phyloP scores from a whole-genome alignment of 179 eudicot species.

The Amaranthus tricolor region DNA sequence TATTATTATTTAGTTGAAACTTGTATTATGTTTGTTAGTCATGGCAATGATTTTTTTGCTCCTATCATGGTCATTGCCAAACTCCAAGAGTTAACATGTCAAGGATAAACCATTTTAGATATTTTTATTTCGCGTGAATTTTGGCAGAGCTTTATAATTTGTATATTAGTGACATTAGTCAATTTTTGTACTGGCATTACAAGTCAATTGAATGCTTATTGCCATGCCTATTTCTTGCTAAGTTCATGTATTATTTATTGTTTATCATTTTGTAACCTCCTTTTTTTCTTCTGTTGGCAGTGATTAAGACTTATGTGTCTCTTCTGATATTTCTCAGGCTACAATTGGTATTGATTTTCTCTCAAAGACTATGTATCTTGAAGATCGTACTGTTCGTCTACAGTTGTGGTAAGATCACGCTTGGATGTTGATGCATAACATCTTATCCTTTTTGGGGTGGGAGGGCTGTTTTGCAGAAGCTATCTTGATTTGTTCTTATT shows the following conservation, averaged over 20 bases:
- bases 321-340: constrained; percentile 37
- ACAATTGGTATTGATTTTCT: constrained; percentile 70
- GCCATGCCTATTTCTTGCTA: background rate
- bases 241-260: background rate
- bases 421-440: background rate
- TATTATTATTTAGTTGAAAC: too few relatives aligned
- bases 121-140: too few relatives aligned
- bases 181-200: background rate
- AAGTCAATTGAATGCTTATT: background rate
- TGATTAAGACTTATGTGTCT: constrained; percentile 6
- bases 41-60: too few relatives aligned
- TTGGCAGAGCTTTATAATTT: too few relatives aligned
- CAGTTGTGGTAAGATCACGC: constrained; percentile 56
- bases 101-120: too few relatives aligned
- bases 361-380: constrained; percentile 78
- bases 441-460: too few relatives aligned
- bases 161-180: background rate
- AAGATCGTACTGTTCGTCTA: constrained; percentile 77
- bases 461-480: too few relatives aligned
- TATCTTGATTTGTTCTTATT: too few relatives aligned
- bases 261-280: background rate
- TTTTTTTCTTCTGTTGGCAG: background rate
- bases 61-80: too few relatives aligned
- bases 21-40: too few relatives aligned
- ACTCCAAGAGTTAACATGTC: too few relatives aligned